Evolutionary conservation across 495 filamentous ascomycete genomes (phyloP), one percentile per base, ranked within the genome.

Genomic region (Xanthoparmelia taractica): DNA sequence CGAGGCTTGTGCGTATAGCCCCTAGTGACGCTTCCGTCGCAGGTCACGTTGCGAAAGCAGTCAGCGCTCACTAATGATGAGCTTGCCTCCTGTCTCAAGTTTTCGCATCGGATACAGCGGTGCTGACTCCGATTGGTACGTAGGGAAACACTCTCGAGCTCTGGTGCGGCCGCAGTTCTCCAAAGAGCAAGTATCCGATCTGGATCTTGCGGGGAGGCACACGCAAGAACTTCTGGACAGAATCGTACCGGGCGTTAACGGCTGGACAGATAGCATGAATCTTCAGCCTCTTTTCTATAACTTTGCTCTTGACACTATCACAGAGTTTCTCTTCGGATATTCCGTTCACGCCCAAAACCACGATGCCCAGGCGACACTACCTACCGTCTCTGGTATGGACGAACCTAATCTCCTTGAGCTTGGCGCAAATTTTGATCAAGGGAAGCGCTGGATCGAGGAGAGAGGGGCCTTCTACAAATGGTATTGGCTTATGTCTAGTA

Each of bases 91-190:
- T 33, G 1, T 20, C 15, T 33, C 29, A 33, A 0, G 6, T 33
- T 20, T 4, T 15, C 8, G 50, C 6, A 33, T 54, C 33, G 15
- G 1, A 20, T 7, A 18, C 4, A 33, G 50, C 6, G 20, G 50
- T 33, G 29, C 50, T 54, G 50, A 54, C 17, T 8, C 29, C 29
- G 18, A 3, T 33, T 8, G 33, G 29, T 33, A 15, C 8, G 29
- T 54, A 54, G 50, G 80, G 80, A 73, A 76, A 40, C 79, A 77
- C 8, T 84, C 81, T 2, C 77, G 85, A 18, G 77, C 77, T 20
- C 69, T 86, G 34, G 75, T 87, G 31, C 77, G 80, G 0, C 84
- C 77, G 0, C 79, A 82, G 55, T 86, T 87, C 64, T 76, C 75
- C 29, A 76, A 79, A 17, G 73, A 76, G 17, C 79, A 81, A 38